phyloP scores from a whole-genome alignment of 495 filamentous ascomycete species.

The Lentithecium fluviatile region DNA sequence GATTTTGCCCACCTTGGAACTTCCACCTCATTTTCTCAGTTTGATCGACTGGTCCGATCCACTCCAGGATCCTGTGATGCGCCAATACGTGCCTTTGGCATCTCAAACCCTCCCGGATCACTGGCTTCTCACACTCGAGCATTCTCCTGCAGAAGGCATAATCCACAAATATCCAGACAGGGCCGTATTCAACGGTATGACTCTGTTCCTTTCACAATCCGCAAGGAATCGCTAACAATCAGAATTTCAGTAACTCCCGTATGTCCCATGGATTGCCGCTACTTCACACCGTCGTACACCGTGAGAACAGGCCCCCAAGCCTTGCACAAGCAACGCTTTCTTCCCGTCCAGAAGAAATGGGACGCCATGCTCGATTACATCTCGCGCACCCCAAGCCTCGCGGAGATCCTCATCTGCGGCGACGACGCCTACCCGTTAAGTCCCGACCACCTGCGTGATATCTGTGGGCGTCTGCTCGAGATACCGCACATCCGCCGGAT shows the following conservation, averaged over 20 bases:
- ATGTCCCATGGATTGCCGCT: constrained; percentile 57
- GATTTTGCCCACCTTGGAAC: constrained; percentile 46
- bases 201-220: background rate
- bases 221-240: too few species aligned
- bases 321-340: constrained; percentile 50
- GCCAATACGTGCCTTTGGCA: constrained; percentile 54
- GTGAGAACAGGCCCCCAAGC: constrained; percentile 52
- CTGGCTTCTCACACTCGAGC: constrained; percentile 40
- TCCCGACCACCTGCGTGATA: constrained; percentile 20
- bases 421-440: constrained; percentile 54
- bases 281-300: constrained; percentile 56
- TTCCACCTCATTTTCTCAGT: constrained; percentile 56
- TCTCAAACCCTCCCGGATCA: constrained; percentile 53
- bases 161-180: constrained; percentile 60
- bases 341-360: constrained; percentile 46
- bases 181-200: constrained; percentile 55
- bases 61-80: constrained; percentile 52
- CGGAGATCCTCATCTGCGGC: constrained; percentile 57
- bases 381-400: constrained; percentile 46
- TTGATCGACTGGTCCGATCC: constrained; percentile 56
- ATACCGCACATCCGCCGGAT: constrained; percentile 48
- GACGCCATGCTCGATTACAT: constrained; percentile 53
- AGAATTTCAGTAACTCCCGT: constrained; percentile 45
- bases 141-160: constrained; percentile 47
- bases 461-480: constrained; percentile 34